Percentiles rank a stretch among this genome's conserved stretches.
phyloP scores from a whole-genome alignment of 2,329 filamentous ascomycete genomes.

The Stagonosporopsis rhizophila region DNA sequence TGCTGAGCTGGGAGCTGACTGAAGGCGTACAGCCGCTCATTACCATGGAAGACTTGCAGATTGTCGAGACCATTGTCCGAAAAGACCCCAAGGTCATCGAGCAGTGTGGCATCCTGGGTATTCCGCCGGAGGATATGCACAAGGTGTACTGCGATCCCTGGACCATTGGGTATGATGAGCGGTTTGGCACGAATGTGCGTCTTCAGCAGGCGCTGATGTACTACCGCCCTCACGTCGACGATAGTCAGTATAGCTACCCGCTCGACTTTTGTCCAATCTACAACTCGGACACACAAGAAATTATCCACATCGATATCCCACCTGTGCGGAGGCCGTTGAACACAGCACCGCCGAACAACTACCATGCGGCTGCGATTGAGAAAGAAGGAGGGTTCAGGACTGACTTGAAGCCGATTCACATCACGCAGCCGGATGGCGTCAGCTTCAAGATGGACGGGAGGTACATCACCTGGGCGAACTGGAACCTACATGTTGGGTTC shows the following conservation, averaged over 20 bases:
- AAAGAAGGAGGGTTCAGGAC: conserved; percentile 76
- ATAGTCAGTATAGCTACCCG: conserved; percentile 89
- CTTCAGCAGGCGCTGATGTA: conserved; percentile 96
- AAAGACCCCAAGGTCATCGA: conserved; percentile 87
- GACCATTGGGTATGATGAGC: conserved; percentile 94
- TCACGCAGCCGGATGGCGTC: conserved; percentile 87
- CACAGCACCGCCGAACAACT: conserved; percentile 77
- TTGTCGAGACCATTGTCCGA: conserved; percentile 77
- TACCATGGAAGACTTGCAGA: conserved; percentile 86
- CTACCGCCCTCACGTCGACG: conserved; percentile 83
- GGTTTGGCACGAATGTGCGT: conserved; percentile 78
- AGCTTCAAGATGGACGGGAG: conserved; percentile 81
- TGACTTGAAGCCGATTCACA: conserved; percentile 85
- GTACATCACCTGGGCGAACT: conserved; percentile 87
- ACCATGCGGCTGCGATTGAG: conserved; percentile 76
- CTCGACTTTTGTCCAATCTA: conserved; percentile 95
- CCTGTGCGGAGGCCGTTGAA: conserved; percentile 77
- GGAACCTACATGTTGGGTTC: conserved; percentile 91
- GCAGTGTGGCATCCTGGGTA: conserved; percentile 83
- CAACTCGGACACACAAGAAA: conserved; percentile 78
- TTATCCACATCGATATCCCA: conserved; percentile 85
- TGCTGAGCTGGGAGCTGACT: conserved; percentile 76
- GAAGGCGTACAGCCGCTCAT: conserved; percentile 87
- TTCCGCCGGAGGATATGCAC: conserved; percentile 84
- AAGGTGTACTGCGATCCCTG: conserved; percentile 97